Percentiles rank a stretch among this genome's conserved stretches.
Evolutionary conservation across 768 basidiomycete genomes (phyloP).

Genomic region (Pilatotrama ljubarskyi): DNA sequence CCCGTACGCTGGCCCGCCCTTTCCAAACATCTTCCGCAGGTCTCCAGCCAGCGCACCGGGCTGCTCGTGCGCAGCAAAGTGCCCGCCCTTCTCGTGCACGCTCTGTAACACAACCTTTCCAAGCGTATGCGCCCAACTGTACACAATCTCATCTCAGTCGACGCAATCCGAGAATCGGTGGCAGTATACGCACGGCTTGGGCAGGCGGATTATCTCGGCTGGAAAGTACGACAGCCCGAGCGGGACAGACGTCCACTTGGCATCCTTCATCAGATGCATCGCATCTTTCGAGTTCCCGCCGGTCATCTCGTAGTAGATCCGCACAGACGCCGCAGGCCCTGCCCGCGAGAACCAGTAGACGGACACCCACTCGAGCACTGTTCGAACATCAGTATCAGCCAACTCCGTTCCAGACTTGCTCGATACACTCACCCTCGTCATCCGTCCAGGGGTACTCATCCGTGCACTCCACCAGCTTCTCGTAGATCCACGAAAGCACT

Average conservation of each 20-base stretch:
- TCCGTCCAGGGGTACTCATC: slow-evolving; percentile 59
- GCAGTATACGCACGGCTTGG: slow-evolving; percentile 21
- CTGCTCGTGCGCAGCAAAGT: slow-evolving; percentile 31
- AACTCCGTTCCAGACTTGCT: not conserved
- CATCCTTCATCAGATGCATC: not conserved
- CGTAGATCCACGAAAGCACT: slow-evolving; percentile 40
- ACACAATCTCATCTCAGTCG: not conserved
- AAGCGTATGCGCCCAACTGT: slow-evolving; percentile 25
- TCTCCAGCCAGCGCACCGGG: slow-evolving; percentile 30
- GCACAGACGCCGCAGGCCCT: slow-evolving; percentile 33
- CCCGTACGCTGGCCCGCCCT: slow-evolving; percentile 26
- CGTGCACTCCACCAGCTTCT: slow-evolving; percentile 35
- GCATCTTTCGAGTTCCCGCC: slow-evolving; percentile 3
- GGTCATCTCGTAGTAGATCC: slow-evolving; percentile 35
- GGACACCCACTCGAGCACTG: slow-evolving; percentile 39
- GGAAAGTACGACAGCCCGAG: slow-evolving; percentile 36
- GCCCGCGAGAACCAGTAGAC: slow-evolving; percentile 38
- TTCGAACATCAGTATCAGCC: not conserved
- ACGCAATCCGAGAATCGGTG: not conserved
- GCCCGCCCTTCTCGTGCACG: slow-evolving; percentile 29
- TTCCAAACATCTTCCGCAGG: slow-evolving; percentile 32
- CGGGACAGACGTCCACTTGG: slow-evolving; percentile 23
- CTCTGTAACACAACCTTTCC: slow-evolving; percentile 23
- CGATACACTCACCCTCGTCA: slow-evolving; percentile 46
- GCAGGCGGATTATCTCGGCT: slow-evolving; percentile 24